Evolutionary conservation across 2,329 filamentous ascomycete species (phyloP).

Genomic region (Truncatella angustata): DNA sequence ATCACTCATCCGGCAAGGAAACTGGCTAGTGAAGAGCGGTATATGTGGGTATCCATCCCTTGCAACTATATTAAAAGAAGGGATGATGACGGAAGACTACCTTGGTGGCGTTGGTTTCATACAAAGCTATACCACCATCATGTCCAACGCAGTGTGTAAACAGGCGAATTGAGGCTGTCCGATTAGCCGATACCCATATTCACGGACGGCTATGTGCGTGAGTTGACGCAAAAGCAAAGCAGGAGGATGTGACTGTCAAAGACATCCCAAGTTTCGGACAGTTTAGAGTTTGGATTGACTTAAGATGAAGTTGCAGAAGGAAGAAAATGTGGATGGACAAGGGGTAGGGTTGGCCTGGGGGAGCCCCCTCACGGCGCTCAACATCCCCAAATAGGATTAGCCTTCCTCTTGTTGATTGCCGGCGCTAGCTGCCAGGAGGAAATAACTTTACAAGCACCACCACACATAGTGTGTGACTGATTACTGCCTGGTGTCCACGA

Average conservation of each 20-base stretch:
- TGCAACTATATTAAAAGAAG: too few species aligned
- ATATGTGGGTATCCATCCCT: too few species aligned
- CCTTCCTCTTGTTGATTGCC: background rate
- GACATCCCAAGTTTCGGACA: background rate
- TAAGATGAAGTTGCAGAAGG: constrained; percentile 2
- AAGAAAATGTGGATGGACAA: background rate
- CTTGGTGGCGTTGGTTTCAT: constrained; percentile 3
- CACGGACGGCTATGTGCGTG: background rate
- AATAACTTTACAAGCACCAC: background rate
- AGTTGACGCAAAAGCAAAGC: background rate
- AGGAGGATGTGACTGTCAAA: background rate
- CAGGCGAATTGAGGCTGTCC: background rate
- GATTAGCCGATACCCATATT: background rate
- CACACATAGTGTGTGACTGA: too few species aligned
- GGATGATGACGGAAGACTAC: background rate
- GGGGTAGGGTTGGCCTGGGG: background rate
- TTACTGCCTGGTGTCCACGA: too few species aligned
- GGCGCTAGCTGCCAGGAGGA: constrained; percentile 1
- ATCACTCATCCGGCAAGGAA: background rate
- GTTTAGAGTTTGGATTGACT: background rate
- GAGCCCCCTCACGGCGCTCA: background rate
- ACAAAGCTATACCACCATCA: background rate
- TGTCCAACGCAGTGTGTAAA: background rate
- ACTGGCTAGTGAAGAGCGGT: too few species aligned
- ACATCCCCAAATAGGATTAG: background rate